Percentiles rank a stretch among this genome's conserved stretches.
phyloP scores from a whole-genome alignment of 176 grass and related monocot genomes.

The Neostapfia colusana region DNA sequence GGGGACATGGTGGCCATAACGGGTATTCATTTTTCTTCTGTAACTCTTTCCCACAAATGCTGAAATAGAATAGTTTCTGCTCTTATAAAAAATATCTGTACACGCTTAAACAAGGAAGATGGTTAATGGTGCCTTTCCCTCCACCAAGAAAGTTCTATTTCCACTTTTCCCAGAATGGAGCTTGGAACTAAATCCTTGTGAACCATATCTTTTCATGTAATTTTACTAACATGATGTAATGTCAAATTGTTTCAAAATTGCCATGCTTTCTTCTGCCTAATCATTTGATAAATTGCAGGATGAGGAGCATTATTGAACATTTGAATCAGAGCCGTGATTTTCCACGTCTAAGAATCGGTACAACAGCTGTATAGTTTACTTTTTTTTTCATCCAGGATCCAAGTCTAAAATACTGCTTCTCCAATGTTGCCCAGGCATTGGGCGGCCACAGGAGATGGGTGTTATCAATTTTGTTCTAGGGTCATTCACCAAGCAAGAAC shows the following conservation, averaged over 20 bases:
- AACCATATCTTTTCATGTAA: background rate
- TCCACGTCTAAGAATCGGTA: slow-evolving; percentile 71
- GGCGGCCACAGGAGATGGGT: slow-evolving; percentile 63
- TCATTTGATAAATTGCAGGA: slow-evolving; percentile 42
- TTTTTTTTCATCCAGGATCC: background rate
- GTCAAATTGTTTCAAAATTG: background rate
- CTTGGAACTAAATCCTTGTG: background rate
- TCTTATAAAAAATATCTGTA: background rate
- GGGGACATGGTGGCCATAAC: slow-evolving; percentile 89
- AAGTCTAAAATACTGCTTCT: background rate
- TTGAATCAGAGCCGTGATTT: slow-evolving; percentile 66
- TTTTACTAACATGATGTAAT: background rate
- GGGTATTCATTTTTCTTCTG: slow-evolving; percentile 50
- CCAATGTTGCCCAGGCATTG: slow-evolving; percentile 48
- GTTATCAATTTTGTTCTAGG: slow-evolving; percentile 60
- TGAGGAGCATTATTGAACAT: slow-evolving; percentile 74
- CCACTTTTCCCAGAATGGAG: background rate
- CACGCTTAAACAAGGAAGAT: background rate
- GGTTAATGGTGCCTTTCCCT: background rate
- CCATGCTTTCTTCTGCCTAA: background rate
- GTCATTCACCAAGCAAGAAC: slow-evolving; percentile 62
- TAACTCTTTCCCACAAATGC: background rate
- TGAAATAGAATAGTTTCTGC: background rate
- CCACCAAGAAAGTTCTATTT: background rate
- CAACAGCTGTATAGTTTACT: background rate